Evolutionary conservation across 2,329 filamentous ascomycete species (phyloP), one percentile per base, ranked within the genome.

Genomic region (Diaporthe sp.): DNA sequence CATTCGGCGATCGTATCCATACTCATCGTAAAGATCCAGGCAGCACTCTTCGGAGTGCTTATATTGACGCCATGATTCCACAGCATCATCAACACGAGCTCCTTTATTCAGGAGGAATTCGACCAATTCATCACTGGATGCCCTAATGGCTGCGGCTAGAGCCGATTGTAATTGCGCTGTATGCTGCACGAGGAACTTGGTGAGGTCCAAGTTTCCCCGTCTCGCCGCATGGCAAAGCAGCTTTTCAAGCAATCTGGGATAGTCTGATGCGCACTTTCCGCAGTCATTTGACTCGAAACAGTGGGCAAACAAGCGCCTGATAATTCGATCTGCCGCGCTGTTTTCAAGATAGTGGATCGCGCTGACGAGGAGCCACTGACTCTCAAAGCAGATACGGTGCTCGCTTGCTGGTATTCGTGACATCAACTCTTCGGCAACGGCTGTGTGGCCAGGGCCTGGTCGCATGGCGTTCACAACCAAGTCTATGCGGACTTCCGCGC

Each of bases 301-400:
- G 4, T 65, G 4, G 19, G 10, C 1, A 9, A 65, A 50, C 1
- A 65, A 4, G 10, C 27, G 10, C 10, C 37, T 8, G 19, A 65
- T 17, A 0, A 47, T 4, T 1, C 17, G 1, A n/a, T 47, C 2
- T 8, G 27, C 59, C 2, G 17, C 17, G 1, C 5, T 25, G 19
- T 65, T 65, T 8, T 65, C 42, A 0, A 65, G 39, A 25, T 65
- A 65, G 1, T 65, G 42, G 3, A 50, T 19, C 0, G 30, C 15
- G 12, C 59, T 32, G 19, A 65, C 5, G 2, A 35, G 17, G 27
- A 65, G 9, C 39, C 25, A 47, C n/a, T 15, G 1, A 1, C 27
- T n/a, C 8, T 35, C 0, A 2, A 65, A 65, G 19, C 25, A 47
- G 1, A 15, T 10, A 1, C 9, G 27, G 3, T 65, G 59, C 1